A percentile compares a stretch with the other conserved stretches of the same genome.
Conservation (phyloP, 139 green algal species). For the Coelastrella sp. region DNA sequence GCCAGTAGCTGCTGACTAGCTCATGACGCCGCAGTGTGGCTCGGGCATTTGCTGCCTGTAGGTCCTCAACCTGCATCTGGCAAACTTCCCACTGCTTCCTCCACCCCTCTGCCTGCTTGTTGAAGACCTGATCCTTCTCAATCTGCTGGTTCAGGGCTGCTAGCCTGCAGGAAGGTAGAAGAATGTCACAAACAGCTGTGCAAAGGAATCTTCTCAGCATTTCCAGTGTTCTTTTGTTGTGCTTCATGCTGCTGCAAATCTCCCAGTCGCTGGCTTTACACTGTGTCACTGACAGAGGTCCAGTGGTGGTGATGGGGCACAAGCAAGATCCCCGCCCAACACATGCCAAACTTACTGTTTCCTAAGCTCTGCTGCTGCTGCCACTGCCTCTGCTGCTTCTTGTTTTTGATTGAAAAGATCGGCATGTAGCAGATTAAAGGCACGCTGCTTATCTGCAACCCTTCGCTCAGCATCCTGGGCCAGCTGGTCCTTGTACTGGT, state of each 20-base stretch:
- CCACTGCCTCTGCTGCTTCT: slow-evolving; percentile 1
- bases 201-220: no score
- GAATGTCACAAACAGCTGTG: neutral
- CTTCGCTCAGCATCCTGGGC: slow-evolving; percentile 42
- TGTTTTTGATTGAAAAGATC: slow-evolving; percentile 45
- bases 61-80: slow-evolving; percentile 41
- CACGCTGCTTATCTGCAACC: slow-evolving; percentile 52
- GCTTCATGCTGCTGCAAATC: neutral
- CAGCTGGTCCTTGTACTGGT: neutral
- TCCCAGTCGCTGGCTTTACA: neutral
- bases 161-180: slow-evolving; percentile 2
- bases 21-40: slow-evolving; percentile 39
- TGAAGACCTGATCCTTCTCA: neutral
- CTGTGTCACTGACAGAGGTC: no score
- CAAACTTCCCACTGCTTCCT: neutral
- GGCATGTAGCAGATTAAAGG: slow-evolving; percentile 53
- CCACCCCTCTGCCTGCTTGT: neutral
- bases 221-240: no score
- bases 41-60: neutral
- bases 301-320: no score
- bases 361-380: neutral
- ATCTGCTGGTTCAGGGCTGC: slow-evolving; percentile 24
- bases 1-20: slow-evolving; percentile 65
- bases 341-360: neutral
- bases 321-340: no score